These are phyloP conservation scores for Cinnamomum chago DNA, from an alignment of 164 flowering plant species.

Conservation along the genomic window DNA sequence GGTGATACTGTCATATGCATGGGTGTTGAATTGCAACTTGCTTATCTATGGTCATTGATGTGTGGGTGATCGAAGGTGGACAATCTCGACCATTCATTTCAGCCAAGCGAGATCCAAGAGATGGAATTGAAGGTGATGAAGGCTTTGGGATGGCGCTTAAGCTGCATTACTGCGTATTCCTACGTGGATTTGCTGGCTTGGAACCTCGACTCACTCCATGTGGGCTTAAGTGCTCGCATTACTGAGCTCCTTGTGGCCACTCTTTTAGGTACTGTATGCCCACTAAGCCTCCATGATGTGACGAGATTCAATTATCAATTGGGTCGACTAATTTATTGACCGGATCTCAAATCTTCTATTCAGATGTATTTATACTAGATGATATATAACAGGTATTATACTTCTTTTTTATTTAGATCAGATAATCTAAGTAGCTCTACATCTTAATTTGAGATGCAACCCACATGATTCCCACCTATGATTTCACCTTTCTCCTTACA, in stretches of 20 bases:
- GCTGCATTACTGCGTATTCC: constrained; percentile 41
- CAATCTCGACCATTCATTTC: constrained; percentile 34
- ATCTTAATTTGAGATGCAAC: background rate
- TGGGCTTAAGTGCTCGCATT: constrained; percentile 24
- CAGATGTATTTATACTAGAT: background rate
- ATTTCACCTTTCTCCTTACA: too few relatives aligned
- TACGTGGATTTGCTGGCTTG: constrained; percentile 34
- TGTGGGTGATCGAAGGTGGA: constrained; percentile 30
- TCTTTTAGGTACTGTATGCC: constrained; percentile 35
- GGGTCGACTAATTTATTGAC: too few relatives aligned
- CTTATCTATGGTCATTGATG: background rate
- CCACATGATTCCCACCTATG: background rate
- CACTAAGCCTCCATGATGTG: background rate
- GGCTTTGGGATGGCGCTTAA: constrained; percentile 47
- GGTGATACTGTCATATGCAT: too few relatives aligned
- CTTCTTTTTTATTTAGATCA: background rate
- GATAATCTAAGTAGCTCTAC: background rate
- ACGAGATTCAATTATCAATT: too few relatives aligned
- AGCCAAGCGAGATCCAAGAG: constrained; percentile 28
- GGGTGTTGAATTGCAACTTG: too few relatives aligned
- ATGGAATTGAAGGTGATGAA: constrained; percentile 49
- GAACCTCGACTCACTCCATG: constrained; percentile 21
- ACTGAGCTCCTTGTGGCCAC: constrained; percentile 36
- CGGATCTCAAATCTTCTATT: background rate
- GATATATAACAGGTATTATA: background rate